Percentiles rank a stretch among this genome's conserved stretches.
Evolutionary conservation across 169 alveolate genomes (phyloP).

Genomic region (Plasmodium relictum): DNA sequence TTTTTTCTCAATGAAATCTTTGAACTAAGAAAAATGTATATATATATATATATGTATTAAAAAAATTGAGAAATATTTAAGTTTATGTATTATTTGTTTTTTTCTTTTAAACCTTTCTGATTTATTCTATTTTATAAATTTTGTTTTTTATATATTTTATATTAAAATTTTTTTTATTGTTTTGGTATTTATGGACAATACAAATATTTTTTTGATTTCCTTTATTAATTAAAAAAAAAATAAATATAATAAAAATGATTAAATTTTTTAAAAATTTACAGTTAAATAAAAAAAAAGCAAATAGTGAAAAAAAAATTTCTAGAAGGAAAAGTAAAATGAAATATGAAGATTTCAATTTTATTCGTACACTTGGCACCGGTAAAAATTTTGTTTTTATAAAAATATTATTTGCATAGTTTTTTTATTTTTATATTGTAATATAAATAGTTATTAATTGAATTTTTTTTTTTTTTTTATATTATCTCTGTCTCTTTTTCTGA

Average conservation of each 20-base stretch:
- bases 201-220: neutral
- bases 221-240: neutral
- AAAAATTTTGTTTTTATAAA: neutral
- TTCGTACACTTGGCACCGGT: conserved; percentile 78
- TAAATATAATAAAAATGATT: conserved; percentile 26
- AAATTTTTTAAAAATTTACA: conserved; percentile 58
- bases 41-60: neutral
- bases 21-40: neutral
- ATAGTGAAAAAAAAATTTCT: neutral
- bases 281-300: conserved; percentile 35
- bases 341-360: conserved; percentile 73
- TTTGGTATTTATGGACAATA: too few species aligned
- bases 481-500: neutral
- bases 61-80: neutral
- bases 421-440: neutral
- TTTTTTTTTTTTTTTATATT: neutral
- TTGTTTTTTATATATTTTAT: neutral
- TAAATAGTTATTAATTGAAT: neutral
- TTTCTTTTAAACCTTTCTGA: conserved; percentile 14
- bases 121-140: conserved; percentile 4
- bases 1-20: neutral
- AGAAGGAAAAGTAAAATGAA: conserved; percentile 59
- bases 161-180: too few species aligned
- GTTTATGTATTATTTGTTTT: neutral
- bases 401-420: neutral